Evolutionary conservation across 108 stramenopile genomes (phyloP), one percentile per base, ranked within the genome.

Genomic region (Stephanodiscus triporus): DNA sequence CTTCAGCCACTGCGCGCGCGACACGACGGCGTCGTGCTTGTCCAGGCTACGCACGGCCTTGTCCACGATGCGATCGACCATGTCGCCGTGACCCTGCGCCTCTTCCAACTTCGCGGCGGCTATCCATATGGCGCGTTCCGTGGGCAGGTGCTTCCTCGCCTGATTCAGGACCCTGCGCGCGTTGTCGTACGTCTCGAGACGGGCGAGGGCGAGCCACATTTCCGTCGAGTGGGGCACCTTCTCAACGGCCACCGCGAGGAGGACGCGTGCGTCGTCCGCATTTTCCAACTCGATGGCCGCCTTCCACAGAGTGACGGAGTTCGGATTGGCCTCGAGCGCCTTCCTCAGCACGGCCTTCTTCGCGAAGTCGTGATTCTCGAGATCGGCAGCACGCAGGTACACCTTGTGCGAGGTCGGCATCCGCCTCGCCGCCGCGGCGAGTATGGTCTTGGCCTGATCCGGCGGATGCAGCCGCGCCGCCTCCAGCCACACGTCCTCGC

Each of bases 401-500:
- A 96, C 70, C 58, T 87, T 89, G 27, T 95, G 86, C 8, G 87
- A 84, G 22, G 51, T 68, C 17, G 88, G 91, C 40, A 94, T 76
- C 16, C 86, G 75, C 20, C 91, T 80, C 16, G 88, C 87, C 26
- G 87, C 95, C 43, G 89, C 89, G 1, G 95, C 95, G 66, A 98
- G 71, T 50, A 99, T 96, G 20, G 85, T 85, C 73, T 95, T 96
- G 42, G 94, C 97, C 24, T 97, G 92, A 20, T 93, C 89, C 36
- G 77, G 60, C 19, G 71, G 81, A 74, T 96, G 94, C 62, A 99
- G 83, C 40, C 97, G 77, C n/a, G 97, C 98, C 2, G 98, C 98
- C 75, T 99, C 99, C 36, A 99, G 73, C 99, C 98, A 99, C 22
- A 99, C 97, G 78, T 99, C 98, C 74, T 98, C 97, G 53, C 77